Conservation (phyloP, 768 basidiomycete genomes). For the Mycena latifolia region DNA sequence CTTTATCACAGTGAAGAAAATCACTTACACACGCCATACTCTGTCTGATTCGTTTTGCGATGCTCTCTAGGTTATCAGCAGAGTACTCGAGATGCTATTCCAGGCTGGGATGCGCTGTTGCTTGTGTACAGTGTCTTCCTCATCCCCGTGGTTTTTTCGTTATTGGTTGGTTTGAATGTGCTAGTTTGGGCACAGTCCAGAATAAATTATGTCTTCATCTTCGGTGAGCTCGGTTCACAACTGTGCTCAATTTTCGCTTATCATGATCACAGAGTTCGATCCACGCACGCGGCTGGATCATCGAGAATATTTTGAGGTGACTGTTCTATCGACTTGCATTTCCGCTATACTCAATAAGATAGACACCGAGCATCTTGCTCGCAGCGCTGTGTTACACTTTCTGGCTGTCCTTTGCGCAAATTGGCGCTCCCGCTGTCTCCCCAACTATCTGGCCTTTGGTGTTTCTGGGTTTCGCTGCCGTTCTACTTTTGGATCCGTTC, state of each 20-base stretch:
- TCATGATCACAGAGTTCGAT: constrained; percentile 67
- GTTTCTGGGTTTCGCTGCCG: constrained; percentile 77
- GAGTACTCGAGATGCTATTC: constrained; percentile 64
- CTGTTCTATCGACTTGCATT: background rate
- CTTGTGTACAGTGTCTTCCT: constrained; percentile 82
- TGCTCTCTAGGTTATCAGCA: constrained; percentile 63
- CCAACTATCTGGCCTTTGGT: constrained; percentile 85
- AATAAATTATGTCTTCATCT: constrained; percentile 96
- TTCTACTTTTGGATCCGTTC: constrained; percentile 82
- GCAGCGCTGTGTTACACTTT: constrained; percentile 82
- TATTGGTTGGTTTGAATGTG: constrained; percentile 88
- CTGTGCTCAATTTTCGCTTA: constrained; percentile 1
- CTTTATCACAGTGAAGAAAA: constrained; percentile 64
- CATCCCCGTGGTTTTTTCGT: constrained; percentile 79
- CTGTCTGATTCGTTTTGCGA: background rate
- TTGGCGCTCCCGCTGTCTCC: constrained; percentile 64
- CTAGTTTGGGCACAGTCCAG: constrained; percentile 78
- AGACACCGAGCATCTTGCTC: constrained; percentile 89
- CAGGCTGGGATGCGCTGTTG: constrained; percentile 80
- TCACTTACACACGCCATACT: background rate
- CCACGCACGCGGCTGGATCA: constrained; percentile 79
- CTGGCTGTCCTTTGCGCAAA: constrained; percentile 82
- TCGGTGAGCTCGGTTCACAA: constrained; percentile 62
- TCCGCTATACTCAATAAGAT: background rate
- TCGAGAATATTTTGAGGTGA: constrained; percentile 76